Evolutionary conservation across 2,329 filamentous ascomycete genomes (phyloP).

Genomic region (Colletotrichum sp.): DNA sequence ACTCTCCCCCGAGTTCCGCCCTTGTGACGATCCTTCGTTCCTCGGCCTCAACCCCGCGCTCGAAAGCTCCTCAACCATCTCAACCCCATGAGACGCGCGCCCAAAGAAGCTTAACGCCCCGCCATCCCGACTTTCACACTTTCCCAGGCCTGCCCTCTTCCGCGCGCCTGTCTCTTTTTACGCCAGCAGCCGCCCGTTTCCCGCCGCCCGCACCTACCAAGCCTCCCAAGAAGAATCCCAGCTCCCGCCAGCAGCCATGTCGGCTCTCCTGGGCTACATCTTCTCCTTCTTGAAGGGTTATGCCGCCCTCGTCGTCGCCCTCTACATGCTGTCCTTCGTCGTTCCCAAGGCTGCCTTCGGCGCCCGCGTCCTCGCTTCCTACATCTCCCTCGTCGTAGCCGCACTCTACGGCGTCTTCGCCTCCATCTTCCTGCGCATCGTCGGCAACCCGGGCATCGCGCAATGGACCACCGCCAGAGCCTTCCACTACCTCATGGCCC

Average conservation of each 20-base stretch:
- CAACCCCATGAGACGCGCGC: not conserved
- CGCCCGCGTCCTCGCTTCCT: constrained; percentile 71
- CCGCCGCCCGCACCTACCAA: constrained; percentile 7
- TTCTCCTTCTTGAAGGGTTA: constrained; percentile 58
- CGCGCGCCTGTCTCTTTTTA: constrained; percentile 7
- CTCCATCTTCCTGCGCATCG: constrained; percentile 71
- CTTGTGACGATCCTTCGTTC: constrained; percentile 18
- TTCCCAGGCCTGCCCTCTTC: not conserved
- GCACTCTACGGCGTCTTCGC: constrained; percentile 78
- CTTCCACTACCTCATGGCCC: constrained; percentile 81
- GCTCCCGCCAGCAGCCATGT: constrained; percentile 33
- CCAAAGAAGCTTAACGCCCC: constrained; percentile 18
- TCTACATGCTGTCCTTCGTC: constrained; percentile 68
- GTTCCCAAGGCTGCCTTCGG: constrained; percentile 68
- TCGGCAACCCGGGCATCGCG: constrained; percentile 76
- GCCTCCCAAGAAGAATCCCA: not conserved
- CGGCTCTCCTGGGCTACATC: constrained; percentile 39
- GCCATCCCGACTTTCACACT: constrained; percentile 1
- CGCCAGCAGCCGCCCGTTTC: constrained; percentile 6
- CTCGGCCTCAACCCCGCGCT: constrained; percentile 8
- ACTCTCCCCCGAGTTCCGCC: not conserved
- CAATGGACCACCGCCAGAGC: constrained; percentile 84
- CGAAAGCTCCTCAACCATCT: constrained; percentile 12
- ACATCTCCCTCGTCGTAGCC: constrained; percentile 63
- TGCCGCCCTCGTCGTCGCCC: constrained; percentile 52